A percentile compares a stretch with the other conserved stretches of the same genome.
Conservation (phyloP, 2,329 filamentous ascomycete species). For the Phialophora verrucosa region DNA sequence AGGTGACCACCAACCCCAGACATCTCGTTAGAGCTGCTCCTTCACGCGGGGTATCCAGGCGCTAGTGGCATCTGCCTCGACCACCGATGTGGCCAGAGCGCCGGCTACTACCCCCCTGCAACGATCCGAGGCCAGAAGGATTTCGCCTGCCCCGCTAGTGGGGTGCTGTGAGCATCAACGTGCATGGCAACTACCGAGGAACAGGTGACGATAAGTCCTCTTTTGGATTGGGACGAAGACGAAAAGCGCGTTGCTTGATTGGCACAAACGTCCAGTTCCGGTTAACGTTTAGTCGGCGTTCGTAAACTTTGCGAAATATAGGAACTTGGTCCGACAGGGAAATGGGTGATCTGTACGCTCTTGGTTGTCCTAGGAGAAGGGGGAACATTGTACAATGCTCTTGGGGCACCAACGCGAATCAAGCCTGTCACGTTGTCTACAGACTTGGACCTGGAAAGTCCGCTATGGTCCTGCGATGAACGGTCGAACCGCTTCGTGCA, state of each 20-base stretch:
- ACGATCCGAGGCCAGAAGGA: not conserved
- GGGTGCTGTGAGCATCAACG: not conserved
- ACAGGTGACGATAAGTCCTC: not conserved
- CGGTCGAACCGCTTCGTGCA: not conserved
- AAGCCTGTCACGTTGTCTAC: not conserved
- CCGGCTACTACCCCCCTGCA: not conserved
- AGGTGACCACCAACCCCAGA: not conserved
- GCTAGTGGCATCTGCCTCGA: not conserved
- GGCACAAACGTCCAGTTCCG: not conserved
- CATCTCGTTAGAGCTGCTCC: not conserved
- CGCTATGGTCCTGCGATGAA: not conserved
- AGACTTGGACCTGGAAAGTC: not conserved
- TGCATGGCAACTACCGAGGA: slow-evolving; percentile 28
- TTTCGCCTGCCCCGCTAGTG: not conserved
- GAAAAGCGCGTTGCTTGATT: not conserved
- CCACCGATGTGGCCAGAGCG: not conserved
- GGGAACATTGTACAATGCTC: not conserved
- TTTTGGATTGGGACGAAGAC: not conserved
- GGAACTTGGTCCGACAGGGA: not conserved
- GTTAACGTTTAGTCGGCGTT: not conserved
- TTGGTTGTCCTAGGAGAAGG: not conserved
- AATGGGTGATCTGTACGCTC: not conserved
- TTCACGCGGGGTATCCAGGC: slow-evolving; percentile 1
- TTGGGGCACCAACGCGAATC: not conserved
- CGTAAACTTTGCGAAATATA: not conserved